A percentile compares a stretch with the other conserved stretches of the same genome.
These are phyloP conservation scores for Areca catechu DNA, from an alignment of 176 grass and related monocot genomes.

Conservation along the genomic window DNA sequence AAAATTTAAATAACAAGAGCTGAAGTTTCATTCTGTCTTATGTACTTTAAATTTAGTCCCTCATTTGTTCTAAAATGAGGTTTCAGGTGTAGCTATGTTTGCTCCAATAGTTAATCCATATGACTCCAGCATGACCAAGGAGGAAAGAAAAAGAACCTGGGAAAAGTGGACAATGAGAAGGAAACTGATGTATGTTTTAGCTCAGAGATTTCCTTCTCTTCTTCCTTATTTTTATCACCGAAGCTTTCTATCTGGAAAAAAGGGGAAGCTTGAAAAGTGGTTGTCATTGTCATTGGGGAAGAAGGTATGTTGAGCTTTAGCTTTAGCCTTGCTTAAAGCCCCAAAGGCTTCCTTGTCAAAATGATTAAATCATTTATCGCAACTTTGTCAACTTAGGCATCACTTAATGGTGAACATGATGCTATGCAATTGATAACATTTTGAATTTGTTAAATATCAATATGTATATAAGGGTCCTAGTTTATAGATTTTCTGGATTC, in stretches of 20 bases:
- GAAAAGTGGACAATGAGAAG: conserved; percentile 66
- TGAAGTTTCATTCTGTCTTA: too few relatives aligned
- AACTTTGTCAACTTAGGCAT: too few relatives aligned
- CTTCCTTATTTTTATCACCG: conserved; percentile 55
- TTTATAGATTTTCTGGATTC: too few relatives aligned
- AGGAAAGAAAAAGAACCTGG: conserved; percentile 76
- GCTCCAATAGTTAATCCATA: conserved; percentile 92
- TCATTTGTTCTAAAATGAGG: too few relatives aligned
- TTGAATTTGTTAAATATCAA: too few relatives aligned
- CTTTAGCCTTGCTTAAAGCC: neutral
- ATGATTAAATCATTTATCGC: too few relatives aligned
- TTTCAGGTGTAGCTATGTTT: conserved; percentile 83
- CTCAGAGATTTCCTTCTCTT: conserved; percentile 76
- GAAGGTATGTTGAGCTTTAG: conserved; percentile 45
- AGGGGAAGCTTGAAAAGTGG: conserved; percentile 65
- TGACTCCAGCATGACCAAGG: conserved; percentile 79
- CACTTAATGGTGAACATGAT: too few relatives aligned
- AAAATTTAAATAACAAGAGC: too few relatives aligned
- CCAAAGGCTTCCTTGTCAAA: too few relatives aligned
- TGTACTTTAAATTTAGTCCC: too few relatives aligned
- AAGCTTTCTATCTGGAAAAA: conserved; percentile 84
- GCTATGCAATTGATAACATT: too few relatives aligned
- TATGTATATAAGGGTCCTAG: too few relatives aligned
- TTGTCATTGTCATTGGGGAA: conserved; percentile 62
- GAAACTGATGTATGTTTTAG: conserved; percentile 89